A percentile compares a stretch with the other conserved stretches of the same genome.
phyloP scores from a whole-genome alignment of 306 rosid species.

The Arachis stenosperma region DNA sequence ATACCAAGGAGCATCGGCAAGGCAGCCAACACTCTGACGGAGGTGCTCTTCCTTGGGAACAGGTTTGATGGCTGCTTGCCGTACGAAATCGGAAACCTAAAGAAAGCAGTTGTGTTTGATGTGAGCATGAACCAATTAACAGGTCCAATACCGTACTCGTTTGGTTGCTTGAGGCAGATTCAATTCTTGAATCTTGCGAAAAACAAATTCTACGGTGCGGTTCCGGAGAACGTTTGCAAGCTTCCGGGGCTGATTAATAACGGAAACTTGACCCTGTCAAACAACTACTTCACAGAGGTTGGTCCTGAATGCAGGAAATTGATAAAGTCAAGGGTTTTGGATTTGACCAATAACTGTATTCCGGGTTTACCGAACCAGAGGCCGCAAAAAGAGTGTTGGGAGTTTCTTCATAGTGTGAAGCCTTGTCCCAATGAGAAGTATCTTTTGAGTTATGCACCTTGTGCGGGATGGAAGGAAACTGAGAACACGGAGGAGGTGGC shows the following conservation, averaged over 20 bases:
- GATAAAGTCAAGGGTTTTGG: slow-evolving; percentile 46
- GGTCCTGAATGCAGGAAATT: slow-evolving; percentile 66
- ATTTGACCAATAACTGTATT: slow-evolving; percentile 64
- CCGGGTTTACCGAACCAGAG: slow-evolving; percentile 54
- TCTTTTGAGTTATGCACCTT: slow-evolving; percentile 48
- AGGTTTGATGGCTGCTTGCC: slow-evolving; percentile 68
- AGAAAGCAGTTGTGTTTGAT: slow-evolving; percentile 57
- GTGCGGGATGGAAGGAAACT: slow-evolving; percentile 33
- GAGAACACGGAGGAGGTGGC: not conserved
- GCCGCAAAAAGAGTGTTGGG: slow-evolving; percentile 33
- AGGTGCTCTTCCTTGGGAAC: slow-evolving; percentile 72
- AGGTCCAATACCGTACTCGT: slow-evolving; percentile 77
- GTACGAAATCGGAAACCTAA: slow-evolving; percentile 59
- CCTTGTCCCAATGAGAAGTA: slow-evolving; percentile 38
- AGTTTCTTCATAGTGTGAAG: slow-evolving; percentile 34
- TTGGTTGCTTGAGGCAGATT: slow-evolving; percentile 59
- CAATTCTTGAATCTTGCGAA: slow-evolving; percentile 45
- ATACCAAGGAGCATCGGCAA: slow-evolving; percentile 67
- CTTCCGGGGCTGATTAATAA: slow-evolving; percentile 42
- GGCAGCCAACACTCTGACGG: slow-evolving; percentile 50
- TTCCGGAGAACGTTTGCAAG: slow-evolving; percentile 69
- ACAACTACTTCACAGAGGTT: slow-evolving; percentile 60
- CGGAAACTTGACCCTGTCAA: slow-evolving; percentile 39
- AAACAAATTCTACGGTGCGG: slow-evolving; percentile 55
- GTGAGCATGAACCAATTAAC: slow-evolving; percentile 50